These are phyloP conservation scores for Elsinoe perseae DNA, from an alignment of 2,329 filamentous ascomycete species.

Conservation along the genomic window DNA sequence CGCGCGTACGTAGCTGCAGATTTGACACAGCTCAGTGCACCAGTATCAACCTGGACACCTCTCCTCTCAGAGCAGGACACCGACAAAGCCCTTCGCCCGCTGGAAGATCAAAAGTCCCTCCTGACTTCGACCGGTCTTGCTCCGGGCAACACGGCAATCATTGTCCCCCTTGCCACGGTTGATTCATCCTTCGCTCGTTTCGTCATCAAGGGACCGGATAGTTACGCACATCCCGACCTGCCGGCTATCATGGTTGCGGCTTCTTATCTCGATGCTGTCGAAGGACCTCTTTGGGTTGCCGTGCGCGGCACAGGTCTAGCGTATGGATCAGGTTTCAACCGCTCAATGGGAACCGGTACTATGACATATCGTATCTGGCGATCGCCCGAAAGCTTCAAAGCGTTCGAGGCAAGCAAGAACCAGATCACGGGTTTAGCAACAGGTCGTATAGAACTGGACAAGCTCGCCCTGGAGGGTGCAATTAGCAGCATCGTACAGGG, in stretches of 20 bases:
- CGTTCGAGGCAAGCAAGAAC: slow-evolving; percentile 67
- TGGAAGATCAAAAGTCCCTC: slow-evolving; percentile 61
- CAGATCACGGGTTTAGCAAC: slow-evolving; percentile 68
- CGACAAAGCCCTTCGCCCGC: slow-evolving; percentile 54
- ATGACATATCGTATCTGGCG: slow-evolving; percentile 83
- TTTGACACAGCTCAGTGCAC: slow-evolving; percentile 62
- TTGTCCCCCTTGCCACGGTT: slow-evolving; percentile 84
- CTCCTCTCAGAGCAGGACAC: slow-evolving; percentile 49
- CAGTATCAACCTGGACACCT: slow-evolving; percentile 70
- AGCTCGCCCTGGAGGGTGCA: slow-evolving; percentile 76
- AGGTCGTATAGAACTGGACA: slow-evolving; percentile 65
- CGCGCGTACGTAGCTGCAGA: slow-evolving; percentile 79
- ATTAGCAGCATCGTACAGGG: slow-evolving; percentile 81
- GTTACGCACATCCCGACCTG: slow-evolving; percentile 67
- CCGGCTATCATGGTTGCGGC: slow-evolving; percentile 82
- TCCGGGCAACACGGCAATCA: slow-evolving; percentile 66
- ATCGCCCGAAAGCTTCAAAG: slow-evolving; percentile 80
- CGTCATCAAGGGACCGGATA: slow-evolving; percentile 64
- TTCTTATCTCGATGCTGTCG: slow-evolving; percentile 84
- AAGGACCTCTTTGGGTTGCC: slow-evolving; percentile 89
- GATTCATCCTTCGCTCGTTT: slow-evolving; percentile 85
- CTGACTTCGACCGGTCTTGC: slow-evolving; percentile 66
- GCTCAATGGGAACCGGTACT: slow-evolving; percentile 69
- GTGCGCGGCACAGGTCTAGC: slow-evolving; percentile 89
- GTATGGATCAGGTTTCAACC: slow-evolving; percentile 75